Conservation (phyloP, 1,139 yeast species). For the Barnettozyma hawaiiensis region DNA sequence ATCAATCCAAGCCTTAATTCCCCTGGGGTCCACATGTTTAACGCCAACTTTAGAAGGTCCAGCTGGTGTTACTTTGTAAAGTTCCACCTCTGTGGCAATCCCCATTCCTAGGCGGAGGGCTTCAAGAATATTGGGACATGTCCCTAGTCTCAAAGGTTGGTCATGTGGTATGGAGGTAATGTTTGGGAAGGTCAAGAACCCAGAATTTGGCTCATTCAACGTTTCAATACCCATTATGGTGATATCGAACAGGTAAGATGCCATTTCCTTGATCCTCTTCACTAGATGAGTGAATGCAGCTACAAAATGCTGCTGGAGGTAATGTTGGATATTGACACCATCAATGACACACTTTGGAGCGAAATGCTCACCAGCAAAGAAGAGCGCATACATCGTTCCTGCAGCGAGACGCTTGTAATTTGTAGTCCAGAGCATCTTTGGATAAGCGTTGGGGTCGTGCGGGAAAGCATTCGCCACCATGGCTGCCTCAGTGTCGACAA, state of each 20-base stretch:
- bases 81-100: slow-evolving; percentile 54
- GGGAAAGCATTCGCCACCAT: slow-evolving; percentile 54
- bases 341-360: slow-evolving; percentile 68
- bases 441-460: slow-evolving; percentile 40
- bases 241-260: slow-evolving; percentile 50
- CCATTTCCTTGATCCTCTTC: slow-evolving; percentile 37
- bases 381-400: slow-evolving; percentile 78
- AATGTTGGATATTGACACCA: slow-evolving; percentile 73
- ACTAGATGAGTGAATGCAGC: slow-evolving; percentile 53
- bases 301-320: slow-evolving; percentile 59
- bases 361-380: slow-evolving; percentile 68
- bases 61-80: slow-evolving; percentile 57
- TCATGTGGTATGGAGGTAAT: slow-evolving; percentile 42
- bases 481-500: slow-evolving; percentile 66
- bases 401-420: slow-evolving; percentile 75
- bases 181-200: slow-evolving; percentile 51
- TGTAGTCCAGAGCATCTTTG: slow-evolving; percentile 92
- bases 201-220: slow-evolving; percentile 79
- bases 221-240: slow-evolving; percentile 74
- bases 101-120: slow-evolving; percentile 69
- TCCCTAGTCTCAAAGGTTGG: slow-evolving; percentile 57
- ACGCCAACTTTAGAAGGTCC: slow-evolving; percentile 68
- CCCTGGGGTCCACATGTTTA: slow-evolving; percentile 57
- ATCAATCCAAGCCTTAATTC: slow-evolving; percentile 62
- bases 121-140: slow-evolving; percentile 64